Percentiles rank a stretch among this genome's conserved stretches.
These are phyloP conservation scores for Naganishia sp. DNA, from an alignment of 1,284 basidiomycete species.

Conservation along the genomic window DNA sequence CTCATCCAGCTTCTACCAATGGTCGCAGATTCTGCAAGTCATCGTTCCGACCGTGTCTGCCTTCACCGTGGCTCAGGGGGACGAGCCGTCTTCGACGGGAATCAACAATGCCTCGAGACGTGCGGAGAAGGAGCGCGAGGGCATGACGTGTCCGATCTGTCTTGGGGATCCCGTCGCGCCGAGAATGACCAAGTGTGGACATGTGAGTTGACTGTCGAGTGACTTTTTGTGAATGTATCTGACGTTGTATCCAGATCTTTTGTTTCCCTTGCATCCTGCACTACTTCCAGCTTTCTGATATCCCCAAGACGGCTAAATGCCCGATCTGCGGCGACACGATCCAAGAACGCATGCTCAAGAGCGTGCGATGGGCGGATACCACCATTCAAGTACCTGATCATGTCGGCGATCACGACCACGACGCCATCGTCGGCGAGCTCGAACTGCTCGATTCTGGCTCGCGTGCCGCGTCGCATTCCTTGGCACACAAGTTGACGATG, in stretches of 20 bases:
- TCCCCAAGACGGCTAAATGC: conserved; percentile 79
- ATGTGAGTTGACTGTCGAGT: conserved; percentile 63
- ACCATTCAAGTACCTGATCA: not conserved
- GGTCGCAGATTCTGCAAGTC: conserved; percentile 94
- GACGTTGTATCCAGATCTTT: conserved; percentile 62
- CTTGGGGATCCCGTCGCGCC: conserved; percentile 80
- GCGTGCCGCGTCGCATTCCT: conserved; percentile 32
- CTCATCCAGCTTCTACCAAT: conserved; percentile 76
- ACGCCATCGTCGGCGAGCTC: conserved; percentile 16
- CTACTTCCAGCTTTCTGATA: conserved; percentile 80
- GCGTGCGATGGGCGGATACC: conserved; percentile 62
- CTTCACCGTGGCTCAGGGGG: conserved; percentile 52
- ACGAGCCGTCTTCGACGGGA: conserved; percentile 34
- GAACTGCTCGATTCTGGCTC: conserved; percentile 24
- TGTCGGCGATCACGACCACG: conserved; percentile 1
- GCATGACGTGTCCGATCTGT: conserved; percentile 88
- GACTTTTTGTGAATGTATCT: not conserved
- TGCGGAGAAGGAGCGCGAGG: conserved; percentile 49
- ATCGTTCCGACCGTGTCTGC: conserved; percentile 73
- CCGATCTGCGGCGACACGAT: conserved; percentile 96
- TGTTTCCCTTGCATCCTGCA: conserved; percentile 91
- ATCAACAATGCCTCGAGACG: conserved; percentile 37
- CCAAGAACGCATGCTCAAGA: conserved; percentile 86
- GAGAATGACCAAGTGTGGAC: conserved; percentile 95
- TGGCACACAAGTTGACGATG: conserved; percentile 64